Base-by-base conservation (phyloP, 1,284 basidiomycete species). In the Moesziomyces sp. region DNA sequence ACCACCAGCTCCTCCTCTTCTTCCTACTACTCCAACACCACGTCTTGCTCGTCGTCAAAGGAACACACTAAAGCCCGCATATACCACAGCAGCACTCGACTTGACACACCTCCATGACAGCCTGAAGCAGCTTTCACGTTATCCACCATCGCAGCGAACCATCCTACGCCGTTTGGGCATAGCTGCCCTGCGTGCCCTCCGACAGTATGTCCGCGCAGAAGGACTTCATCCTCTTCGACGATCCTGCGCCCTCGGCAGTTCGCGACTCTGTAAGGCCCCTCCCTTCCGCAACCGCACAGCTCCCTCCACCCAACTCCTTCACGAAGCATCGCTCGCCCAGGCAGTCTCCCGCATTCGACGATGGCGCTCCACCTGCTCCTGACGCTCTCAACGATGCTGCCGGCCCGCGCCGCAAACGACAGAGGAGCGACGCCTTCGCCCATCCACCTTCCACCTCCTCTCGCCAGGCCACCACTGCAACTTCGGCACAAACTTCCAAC, bases 211-310 rank as follows among this genome's bases (percentile, higher is more conserved):
- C 49, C 18, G 54, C 59, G 16, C 65, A 63, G 28, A 70, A 71
- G 42, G 77, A 79, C 40, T 79, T 79, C 44, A 66, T 79, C 40
- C 72, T 79, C 57, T 79, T 79, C 26, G 77, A 79, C 46, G 75
- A 79, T n/a, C 60, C 63, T 0, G 40, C 69, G 3, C 56, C 70
- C 5, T 19, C 58, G 13, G n/a, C 46, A 2, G 9, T 43, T 13
- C 49, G 30, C 19, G 48, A 46, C 9, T 54, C 56, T 14, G 19
- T 50, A 23, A 45, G 47, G 11, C 43, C 55, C 3, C 28, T 46
- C 18, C 30, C 56, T 19, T 67, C 60, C 7, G 42, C 65, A 8
- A 13, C 7, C 38, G 50, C n/a, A 23, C 42, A 57, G 9, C 34
- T 54, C 21, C 55, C 55, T 23, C 44, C 48, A 19, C 58, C 35